Percentiles rank a stretch among this genome's conserved stretches.
Evolutionary conservation across 192 early-diverging fungal species (phyloP).

Genomic region (Linnemannia schmuckeri): DNA sequence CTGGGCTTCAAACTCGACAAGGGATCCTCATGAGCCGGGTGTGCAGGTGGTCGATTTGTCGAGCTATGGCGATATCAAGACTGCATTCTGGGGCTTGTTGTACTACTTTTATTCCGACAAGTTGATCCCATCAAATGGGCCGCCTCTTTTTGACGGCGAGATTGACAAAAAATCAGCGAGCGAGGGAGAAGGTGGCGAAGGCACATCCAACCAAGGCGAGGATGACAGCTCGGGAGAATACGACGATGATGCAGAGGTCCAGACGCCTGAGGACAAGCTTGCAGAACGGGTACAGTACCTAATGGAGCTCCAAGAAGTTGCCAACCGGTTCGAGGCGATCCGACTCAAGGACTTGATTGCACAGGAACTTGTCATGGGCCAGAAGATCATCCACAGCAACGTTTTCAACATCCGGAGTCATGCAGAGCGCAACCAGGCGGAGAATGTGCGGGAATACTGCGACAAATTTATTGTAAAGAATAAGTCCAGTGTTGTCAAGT

Average conservation of each 20-base stretch:
- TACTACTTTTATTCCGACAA: conserved; percentile 26
- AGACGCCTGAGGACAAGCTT: neutral
- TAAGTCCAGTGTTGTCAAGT: neutral
- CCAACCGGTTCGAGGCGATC: neutral
- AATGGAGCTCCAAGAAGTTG: neutral
- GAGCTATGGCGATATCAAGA: neutral
- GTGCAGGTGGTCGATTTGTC: conserved; percentile 26
- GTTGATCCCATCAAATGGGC: conserved; percentile 11
- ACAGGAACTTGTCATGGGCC: neutral
- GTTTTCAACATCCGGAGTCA: conserved; percentile 12
- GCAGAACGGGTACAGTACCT: conserved; percentile 18
- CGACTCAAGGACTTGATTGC: conserved; percentile 29
- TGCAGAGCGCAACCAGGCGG: neutral
- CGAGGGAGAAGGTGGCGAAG: neutral
- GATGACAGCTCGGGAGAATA: no score
- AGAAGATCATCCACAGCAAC: conserved; percentile 19
- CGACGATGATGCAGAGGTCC: neutral
- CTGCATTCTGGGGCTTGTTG: conserved; percentile 19
- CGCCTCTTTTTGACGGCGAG: neutral
- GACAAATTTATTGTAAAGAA: conserved; percentile 20
- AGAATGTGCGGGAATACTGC: conserved; percentile 11
- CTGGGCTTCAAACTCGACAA: neutral
- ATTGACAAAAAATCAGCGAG: neutral
- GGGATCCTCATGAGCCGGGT: neutral
- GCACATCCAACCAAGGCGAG: neutral